Evolutionary conservation across 2,329 filamentous ascomycete genomes (phyloP).

Genomic region (Exserohilum rostratum): DNA sequence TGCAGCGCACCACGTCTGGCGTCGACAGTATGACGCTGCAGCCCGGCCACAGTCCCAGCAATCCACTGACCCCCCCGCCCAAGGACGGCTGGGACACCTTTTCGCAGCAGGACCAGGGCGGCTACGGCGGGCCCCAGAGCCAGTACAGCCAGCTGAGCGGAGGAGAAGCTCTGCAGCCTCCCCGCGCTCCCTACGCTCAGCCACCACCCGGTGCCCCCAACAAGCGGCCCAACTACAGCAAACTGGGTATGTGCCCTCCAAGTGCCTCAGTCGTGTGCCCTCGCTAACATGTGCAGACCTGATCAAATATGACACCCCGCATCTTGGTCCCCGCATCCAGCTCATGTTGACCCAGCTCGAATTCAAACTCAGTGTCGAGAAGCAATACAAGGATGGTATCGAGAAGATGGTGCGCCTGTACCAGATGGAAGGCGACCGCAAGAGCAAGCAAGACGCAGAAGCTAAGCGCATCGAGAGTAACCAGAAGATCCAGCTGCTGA

Average conservation of each 20-base stretch:
- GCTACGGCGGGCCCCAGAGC: slow-evolving; percentile 62
- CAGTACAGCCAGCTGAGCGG: slow-evolving; percentile 67
- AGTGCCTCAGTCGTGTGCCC: no score
- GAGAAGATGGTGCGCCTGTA: slow-evolving; percentile 99
- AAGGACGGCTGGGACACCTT: slow-evolving; percentile 68
- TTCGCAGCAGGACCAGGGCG: slow-evolving; percentile 61
- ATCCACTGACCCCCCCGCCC: slow-evolving; percentile 65
- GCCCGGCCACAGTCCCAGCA: slow-evolving; percentile 51
- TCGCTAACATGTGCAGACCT: slow-evolving; percentile 66
- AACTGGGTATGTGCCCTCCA: slow-evolving; percentile 73
- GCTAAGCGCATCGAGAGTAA: slow-evolving; percentile 90
- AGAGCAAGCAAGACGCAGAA: slow-evolving; percentile 92
- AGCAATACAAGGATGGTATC: slow-evolving; percentile 97
- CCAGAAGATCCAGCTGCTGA: slow-evolving; percentile 94
- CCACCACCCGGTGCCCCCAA: slow-evolving; percentile 71
- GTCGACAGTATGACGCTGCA: slow-evolving; percentile 70
- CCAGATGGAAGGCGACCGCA: slow-evolving; percentile 94
- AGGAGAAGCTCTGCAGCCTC: slow-evolving; percentile 77
- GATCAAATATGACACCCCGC: slow-evolving; percentile 97
- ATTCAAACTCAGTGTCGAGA: slow-evolving; percentile 98
- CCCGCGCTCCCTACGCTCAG: slow-evolving; percentile 77
- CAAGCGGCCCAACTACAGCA: slow-evolving; percentile 85
- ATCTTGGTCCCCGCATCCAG: slow-evolving; percentile 95
- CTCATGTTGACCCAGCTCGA: slow-evolving; percentile 98
- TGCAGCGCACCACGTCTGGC: slow-evolving; percentile 74